phyloP scores from a whole-genome alignment of 345 rosid species.

The Carallia pectinifolia region DNA sequence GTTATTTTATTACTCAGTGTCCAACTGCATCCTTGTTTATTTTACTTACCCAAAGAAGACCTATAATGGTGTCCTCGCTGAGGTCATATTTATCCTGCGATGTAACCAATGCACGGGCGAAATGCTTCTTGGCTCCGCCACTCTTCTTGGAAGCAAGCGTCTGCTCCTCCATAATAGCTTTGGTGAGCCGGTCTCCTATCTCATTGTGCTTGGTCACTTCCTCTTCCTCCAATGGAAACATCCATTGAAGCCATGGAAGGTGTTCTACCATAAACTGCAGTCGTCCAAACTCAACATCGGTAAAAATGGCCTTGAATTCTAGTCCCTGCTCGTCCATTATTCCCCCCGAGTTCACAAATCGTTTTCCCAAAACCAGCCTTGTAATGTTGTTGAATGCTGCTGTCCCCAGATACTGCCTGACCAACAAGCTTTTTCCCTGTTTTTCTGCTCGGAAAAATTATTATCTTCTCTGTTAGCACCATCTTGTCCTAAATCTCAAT shows the following conservation, averaged over 20 bases:
- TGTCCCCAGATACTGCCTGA: slow-evolving; percentile 72
- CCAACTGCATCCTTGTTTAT: slow-evolving; percentile 55
- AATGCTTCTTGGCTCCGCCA: slow-evolving; percentile 58
- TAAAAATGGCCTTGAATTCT: slow-evolving; percentile 78
- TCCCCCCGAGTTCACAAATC: slow-evolving; percentile 74
- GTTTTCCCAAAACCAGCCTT: slow-evolving; percentile 84
- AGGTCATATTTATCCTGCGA: slow-evolving; percentile 80
- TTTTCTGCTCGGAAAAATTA: neutral
- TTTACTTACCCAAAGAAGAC: slow-evolving; percentile 75
- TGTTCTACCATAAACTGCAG: slow-evolving; percentile 78
- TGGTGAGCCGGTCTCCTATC: slow-evolving; percentile 66
- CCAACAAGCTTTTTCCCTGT: slow-evolving; percentile 40
- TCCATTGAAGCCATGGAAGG: slow-evolving; percentile 91
- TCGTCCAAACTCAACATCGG: slow-evolving; percentile 77
- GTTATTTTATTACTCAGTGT: no score
- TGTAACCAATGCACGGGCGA: slow-evolving; percentile 81
- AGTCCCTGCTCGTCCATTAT: slow-evolving; percentile 74
- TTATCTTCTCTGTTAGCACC: slow-evolving; percentile 41
- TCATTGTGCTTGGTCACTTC: slow-evolving; percentile 72
- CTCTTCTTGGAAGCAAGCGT: slow-evolving; percentile 54
- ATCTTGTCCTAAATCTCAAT: neutral
- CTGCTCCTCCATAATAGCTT: slow-evolving; percentile 92
- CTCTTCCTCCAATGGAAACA: slow-evolving; percentile 84
- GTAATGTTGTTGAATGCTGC: slow-evolving; percentile 98
- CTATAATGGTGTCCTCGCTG: slow-evolving; percentile 85